Evolutionary conservation across 225 moss, liverwort and hornwort species (phyloP), one percentile per base, ranked within the genome.

Genomic region (Marchantia polymorpha): DNA sequence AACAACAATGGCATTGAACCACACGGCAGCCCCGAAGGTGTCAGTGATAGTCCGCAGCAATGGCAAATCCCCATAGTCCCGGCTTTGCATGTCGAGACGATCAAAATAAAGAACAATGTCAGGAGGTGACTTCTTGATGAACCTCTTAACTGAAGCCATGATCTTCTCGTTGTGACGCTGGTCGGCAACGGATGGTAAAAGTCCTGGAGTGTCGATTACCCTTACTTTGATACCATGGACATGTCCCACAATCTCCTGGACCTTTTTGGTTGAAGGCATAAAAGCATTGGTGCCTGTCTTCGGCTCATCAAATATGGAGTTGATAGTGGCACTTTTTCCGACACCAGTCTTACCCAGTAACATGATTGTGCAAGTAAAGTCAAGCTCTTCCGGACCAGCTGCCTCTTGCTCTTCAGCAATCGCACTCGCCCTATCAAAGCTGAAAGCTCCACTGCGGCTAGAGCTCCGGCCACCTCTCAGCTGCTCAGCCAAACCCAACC

Each of bases 281-380:
- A 90, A 94, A 8, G 96, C 94, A 85, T 92, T 93, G 4, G 96
- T 97, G 22, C 82, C 85, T 19, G 93, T 88, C 77, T 91, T 94
- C 48, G 83, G 82, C 69, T 94, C 93, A 82, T 97, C 96, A 60
- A 97, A 97, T 72, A 97, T 94, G 58, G 96, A 97, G 81, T 97
- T 97, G 29, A 97, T 92, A 29, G 96, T 97, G 0, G 94, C 94
- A 83, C 93, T 93, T 83, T 97, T 97, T 20, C 96, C 96, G 52
- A 97, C 96, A 10, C 96, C 94, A 1, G 96, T 97, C 89, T 97
- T 97, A 25, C 96, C 96, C 2, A 97, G 79, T 16, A 97, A 84
- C 86, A 97, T 88, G 69, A 97, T 94, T 0, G 94, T 97, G 88
- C 94, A 97, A 19, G 88, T 88, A 46, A 97, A 97, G 70, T 97